A percentile compares a stretch with the other conserved stretches of the same genome.
phyloP scores from a whole-genome alignment of 805 yeast species.

The Cyberlindnera amylophila region DNA sequence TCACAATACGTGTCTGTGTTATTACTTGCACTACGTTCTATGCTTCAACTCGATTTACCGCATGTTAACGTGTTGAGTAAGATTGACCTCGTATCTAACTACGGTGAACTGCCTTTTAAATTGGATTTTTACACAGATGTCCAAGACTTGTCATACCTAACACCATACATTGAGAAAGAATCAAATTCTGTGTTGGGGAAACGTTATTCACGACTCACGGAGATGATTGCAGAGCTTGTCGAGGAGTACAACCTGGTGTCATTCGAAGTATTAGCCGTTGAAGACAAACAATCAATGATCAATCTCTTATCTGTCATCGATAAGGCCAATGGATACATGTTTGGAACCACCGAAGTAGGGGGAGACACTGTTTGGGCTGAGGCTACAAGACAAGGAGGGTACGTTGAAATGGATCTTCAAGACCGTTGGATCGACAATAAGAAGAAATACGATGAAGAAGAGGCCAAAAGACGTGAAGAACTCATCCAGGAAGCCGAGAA shows the following conservation, averaged over 20 bases:
- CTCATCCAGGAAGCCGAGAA: conserved; percentile 39
- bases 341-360: conserved; percentile 90
- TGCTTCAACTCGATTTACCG: conserved; percentile 91
- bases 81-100: conserved; percentile 73
- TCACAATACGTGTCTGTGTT: conserved; percentile 84
- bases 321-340: conserved; percentile 88
- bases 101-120: conserved; percentile 78
- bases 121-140: conserved; percentile 90
- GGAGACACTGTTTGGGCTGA: conserved; percentile 99
- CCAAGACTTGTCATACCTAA: conserved; percentile 69
- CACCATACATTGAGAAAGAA: conserved; percentile 69
- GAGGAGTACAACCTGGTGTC: conserved; percentile 85
- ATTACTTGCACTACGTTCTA: conserved; percentile 77
- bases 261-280: conserved; percentile 86
- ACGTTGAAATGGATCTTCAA: conserved; percentile 64
- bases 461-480: conserved; percentile 42
- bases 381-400: conserved; percentile 77
- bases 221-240: conserved; percentile 75
- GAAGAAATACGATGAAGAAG: conserved; percentile 66
- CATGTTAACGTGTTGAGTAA: conserved; percentile 91
- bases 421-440: conserved; percentile 94
- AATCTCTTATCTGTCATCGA: conserved; percentile 72
- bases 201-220: conserved; percentile 64
- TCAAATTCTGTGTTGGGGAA: conserved; percentile 60
- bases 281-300: conserved; percentile 91